Evolutionary conservation across 495 filamentous ascomycete species (phyloP).

Genomic region (Trichoderma reesei): DNA sequence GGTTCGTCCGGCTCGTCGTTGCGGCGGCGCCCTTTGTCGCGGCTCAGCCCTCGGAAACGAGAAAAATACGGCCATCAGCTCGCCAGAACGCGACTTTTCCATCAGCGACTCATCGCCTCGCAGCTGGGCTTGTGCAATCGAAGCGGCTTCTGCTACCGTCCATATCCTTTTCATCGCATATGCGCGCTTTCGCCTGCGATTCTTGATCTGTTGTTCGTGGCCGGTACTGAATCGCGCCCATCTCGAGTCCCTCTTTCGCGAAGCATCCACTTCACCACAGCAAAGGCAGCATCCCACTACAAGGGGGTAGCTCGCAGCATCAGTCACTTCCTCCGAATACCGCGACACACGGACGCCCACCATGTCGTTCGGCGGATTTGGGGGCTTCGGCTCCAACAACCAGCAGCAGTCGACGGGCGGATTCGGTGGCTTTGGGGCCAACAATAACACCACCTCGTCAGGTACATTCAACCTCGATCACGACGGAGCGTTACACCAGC

Average conservation of each 20-base stretch:
- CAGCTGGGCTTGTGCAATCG: neutral
- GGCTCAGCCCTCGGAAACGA: neutral
- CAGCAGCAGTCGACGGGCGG: slow-evolving; percentile 47
- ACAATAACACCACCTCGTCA: slow-evolving; percentile 36
- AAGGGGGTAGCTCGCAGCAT: neutral
- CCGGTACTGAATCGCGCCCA: neutral
- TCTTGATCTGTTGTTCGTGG: slow-evolving; percentile 1
- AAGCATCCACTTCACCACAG: neutral
- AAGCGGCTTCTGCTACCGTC: neutral
- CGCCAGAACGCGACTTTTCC: slow-evolving; percentile 5
- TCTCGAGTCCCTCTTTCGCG: slow-evolving; percentile 4
- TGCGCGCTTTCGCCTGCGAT: slow-evolving; percentile 5
- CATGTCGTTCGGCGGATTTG: slow-evolving; percentile 43
- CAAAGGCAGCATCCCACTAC: neutral
- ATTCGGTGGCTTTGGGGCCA: slow-evolving; percentile 47
- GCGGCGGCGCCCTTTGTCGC: neutral
- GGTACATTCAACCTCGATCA: slow-evolving; percentile 26
- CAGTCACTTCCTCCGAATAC: neutral
- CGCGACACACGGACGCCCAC: slow-evolving; percentile 5
- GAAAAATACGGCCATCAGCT: neutral
- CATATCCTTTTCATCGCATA: neutral
- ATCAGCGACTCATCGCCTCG: neutral
- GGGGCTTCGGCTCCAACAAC: slow-evolving; percentile 48
- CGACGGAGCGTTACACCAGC: slow-evolving; percentile 1
- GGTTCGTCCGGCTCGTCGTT: neutral